Evolutionary conservation across 2,329 filamentous ascomycete genomes (phyloP), one percentile per base, ranked within the genome.

Genomic region (Mollisiaceae sp.): DNA sequence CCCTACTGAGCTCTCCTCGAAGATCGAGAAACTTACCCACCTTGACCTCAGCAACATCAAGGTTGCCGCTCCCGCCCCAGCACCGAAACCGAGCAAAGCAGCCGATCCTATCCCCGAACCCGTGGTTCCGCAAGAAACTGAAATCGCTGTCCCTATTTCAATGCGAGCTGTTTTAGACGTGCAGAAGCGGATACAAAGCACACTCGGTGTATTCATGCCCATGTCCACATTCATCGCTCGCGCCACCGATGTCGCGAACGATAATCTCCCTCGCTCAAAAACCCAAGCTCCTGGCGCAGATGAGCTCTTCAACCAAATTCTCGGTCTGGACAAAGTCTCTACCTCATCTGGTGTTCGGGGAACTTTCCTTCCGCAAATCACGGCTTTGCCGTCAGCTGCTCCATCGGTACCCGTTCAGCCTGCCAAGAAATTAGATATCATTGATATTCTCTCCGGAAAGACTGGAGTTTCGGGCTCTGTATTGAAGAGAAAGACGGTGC

Each of bases 11-110:
- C 85, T 93, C 72, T 91, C 91, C 63, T 82, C 85, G 65, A 88
- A 87, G 60, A 89, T 97, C 75, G 83, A 87, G 66, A 90, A 93
- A 78, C 87, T 95, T 58, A 82, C 86, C 50, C 93, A 96, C 78
- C 88, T 99, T 61, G 94, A 99, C 77, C 87, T 99, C 27, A 95
- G 91, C 82, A 97, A 98, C 82, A 94, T 98, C 82, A 96, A 97
- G 82, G 81, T 94, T 65, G 90, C 89, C 57, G 73, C 78, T 27
- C 77, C 80, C 22, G 68, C 62, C 58, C 74, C 76, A 15, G 75
- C 79, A 39, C 75, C 79, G 71, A 78, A 79, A 65, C 72, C 77
- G 12, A 74, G 79, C 60, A 76, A 79, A 61, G 76, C 78, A 43
- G 76, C 77, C 24, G 76, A 79, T 36, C 74, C 80, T 8, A 75